Base-by-base conservation (phyloP, 306 rosid species). In the Medicago arabica region DNA sequence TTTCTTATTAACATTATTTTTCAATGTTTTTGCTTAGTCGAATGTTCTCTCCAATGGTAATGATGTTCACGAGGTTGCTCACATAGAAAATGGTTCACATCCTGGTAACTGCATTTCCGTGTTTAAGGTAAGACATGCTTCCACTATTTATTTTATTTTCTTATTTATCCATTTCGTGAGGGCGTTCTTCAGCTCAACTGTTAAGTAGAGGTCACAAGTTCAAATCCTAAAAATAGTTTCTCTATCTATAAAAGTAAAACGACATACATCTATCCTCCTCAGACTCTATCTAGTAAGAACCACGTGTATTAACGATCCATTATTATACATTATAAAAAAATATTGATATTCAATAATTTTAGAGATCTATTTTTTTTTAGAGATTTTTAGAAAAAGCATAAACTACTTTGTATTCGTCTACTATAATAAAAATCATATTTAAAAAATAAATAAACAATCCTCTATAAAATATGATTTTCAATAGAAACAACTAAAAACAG, bases 81-180 rank as follows among this genome's bases (percentile, higher is more conserved):
- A 92, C 67, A 95, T 95, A 61, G 94, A 96, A 58, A 95, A 92
- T 68, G 98, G 97, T 38, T 84, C 97, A 7, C 93, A 89, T 72
- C 95, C 92, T 10, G 98, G 98, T 23, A 95, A 95, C 82, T 87
- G 93, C 88, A 92, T 95, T 51, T 92, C 98, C 41, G 90, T 95
- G 58, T 95, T 95, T 7, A 77, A 97, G 50, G 98, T 95, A 79
- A 74, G 79, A 25, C 51, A 73, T 28, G 1, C 46, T 76, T 75
- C 25, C 49, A n/a, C 38, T 11, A 69, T 15, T 31, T 8, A n/a
- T 6, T 17, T 4, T 3, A 3, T 36, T 62, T 36, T 6, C 19
- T 12, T 31, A 31, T 19, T 19, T 41, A 0, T 5, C 61, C 11
- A 14, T 41, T 41, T 6, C 2, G 0, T 7, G 15, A 1, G 14